phyloP scores from a whole-genome alignment of 73 alveolate species.

The Paramecium octaurelia region DNA sequence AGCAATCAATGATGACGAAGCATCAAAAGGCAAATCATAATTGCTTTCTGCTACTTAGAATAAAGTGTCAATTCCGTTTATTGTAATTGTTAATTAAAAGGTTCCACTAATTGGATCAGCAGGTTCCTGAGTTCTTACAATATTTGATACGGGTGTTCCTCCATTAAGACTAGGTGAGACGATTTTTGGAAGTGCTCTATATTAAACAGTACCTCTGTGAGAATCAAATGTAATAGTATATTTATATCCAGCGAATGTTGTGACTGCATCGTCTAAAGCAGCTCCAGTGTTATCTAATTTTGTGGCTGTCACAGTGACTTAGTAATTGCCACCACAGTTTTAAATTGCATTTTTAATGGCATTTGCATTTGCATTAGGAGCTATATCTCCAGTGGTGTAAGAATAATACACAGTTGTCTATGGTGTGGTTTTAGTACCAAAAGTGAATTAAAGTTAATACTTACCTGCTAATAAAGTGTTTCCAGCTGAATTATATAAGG shows the following conservation, averaged over 20 bases:
- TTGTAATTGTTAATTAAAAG: background rate
- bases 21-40: constrained; percentile 7
- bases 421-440: background rate
- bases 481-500: background rate
- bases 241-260: constrained; percentile 24
- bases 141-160: background rate
- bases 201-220: background rate
- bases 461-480: background rate
- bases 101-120: constrained; percentile 23
- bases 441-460: background rate
- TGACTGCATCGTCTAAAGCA: background rate
- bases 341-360: background rate
- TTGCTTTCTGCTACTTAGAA: background rate
- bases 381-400: background rate
- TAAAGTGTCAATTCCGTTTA: background rate
- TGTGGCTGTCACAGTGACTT: background rate
- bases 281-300: constrained; percentile 9
- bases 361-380: background rate
- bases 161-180: background rate
- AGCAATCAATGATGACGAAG: background rate
- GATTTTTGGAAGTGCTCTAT: constrained; percentile 22
- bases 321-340: background rate
- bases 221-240: constrained; percentile 11
- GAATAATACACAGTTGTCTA: background rate
- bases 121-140: background rate